Evolutionary conservation across 441 rosid genomes (phyloP), one percentile per base, ranked within the genome.

Genomic region (Erodium moschatum): DNA sequence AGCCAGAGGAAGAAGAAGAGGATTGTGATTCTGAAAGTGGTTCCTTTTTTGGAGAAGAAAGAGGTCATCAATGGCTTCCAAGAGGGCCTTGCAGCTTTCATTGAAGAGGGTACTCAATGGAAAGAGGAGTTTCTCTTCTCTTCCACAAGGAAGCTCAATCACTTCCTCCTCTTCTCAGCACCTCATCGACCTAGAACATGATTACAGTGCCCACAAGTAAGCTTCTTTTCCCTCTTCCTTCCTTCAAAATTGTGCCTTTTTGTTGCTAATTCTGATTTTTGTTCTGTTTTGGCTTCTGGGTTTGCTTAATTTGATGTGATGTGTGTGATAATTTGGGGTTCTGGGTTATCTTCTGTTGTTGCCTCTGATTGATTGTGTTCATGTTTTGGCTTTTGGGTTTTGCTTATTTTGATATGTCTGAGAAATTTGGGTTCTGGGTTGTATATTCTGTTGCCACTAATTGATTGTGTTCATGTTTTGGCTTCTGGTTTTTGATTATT

Each of bases 141-240:
- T 81, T 1, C 82, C 94, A 27, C 76, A 85, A 70, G 82, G 85
- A 70, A 71, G 65, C 66, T 54, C 77, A 8, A 67, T 77, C 6
- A 5, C 80, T 65, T 24, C 85, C 61, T 68, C 87, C 33, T 77
- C 88, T 74, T 90, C 98, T 75, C 82, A 84, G 10, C 76, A 79
- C 4, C 85, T 93, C 71, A 89, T 93, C 77, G 73, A 80, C 75
- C 69, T 89, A 76, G 98, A 93, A 79, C 78, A 79, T 64, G 85
- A 87, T 70, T 80, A 78, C 83, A 89, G 97, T 65, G 98, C 98
- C 76, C 98, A 93, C 83, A 93, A 93, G 98, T 92, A 70, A 33
- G 82, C 27, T 12, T 40, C 31, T 20, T 65, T 65, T 67, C 69
- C 65, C 6, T 33, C 4, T 50, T 6, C n/a, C 16, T 60, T 60